Base-by-base conservation (phyloP, 2,329 filamentous ascomycete genomes). In the Podosphaera leucotricha region DNA sequence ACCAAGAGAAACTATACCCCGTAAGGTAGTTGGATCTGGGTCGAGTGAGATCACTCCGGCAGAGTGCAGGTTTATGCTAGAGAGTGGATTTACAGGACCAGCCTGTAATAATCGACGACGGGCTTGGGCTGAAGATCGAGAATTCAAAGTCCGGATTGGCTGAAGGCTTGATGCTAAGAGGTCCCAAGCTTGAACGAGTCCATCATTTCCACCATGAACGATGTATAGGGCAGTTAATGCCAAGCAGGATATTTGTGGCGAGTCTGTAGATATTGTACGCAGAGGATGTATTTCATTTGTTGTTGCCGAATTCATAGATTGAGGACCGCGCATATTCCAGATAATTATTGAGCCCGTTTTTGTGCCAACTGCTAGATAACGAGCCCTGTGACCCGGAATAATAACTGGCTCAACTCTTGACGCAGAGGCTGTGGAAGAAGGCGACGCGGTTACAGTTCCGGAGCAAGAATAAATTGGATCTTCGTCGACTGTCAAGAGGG, bases 171-270 rank as follows among this genome's bases (percentile, higher is more conserved):
- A 95, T 1, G 78, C 83, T 40, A 98, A 65, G n/a, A 81, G 82
- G 62, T 98, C 90, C 90, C 90, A 98, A 5, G 85, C 82, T 59
- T 95, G 90, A 3, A 93, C 87, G 2, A 95, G 71, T 0, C 90
- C 87, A 61, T 98, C 90, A 52, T 81, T 93, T 21, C 90, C 90
- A 42, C 90, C 90, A 58, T 93, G 83, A 6, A 95, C 80, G 15
- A 98, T 63, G 56, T 92, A 92, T 15, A 98, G 65, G 1, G 84
- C 80, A 1, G 85, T 84, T 40, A 93, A 60, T 5, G 80, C 90
- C 15, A 98, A 61, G 48, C 77, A 83, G 0, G 85, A 82, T 16
- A 95, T 76, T 56, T 84, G 72, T 0, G 87, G 85, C 0, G 87
- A 95, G 39, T 92, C 84, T 0, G 90, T 95, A 53, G 86, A 75